Percentiles rank a stretch among this genome's conserved stretches.
phyloP scores from a whole-genome alignment of 306 rosid species.

The Heteromeles arbutifolia region DNA sequence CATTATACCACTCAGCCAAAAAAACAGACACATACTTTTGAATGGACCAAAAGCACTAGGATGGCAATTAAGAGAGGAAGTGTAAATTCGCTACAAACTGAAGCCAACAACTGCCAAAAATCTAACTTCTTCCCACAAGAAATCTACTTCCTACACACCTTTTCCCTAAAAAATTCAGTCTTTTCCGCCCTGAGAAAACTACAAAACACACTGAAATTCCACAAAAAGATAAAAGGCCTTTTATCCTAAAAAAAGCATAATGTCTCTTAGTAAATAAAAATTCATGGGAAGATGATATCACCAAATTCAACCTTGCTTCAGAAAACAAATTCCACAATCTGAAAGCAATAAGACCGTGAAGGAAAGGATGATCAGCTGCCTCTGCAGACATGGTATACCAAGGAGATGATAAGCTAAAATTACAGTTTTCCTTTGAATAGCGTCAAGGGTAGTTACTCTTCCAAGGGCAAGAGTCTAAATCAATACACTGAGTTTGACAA shows the following conservation, averaged over 20 bases:
- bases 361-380: conserved; percentile 1
- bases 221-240: not conserved
- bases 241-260: not conserved
- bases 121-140: not conserved
- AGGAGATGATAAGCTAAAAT: not conserved
- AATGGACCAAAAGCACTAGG: not conserved
- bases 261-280: not conserved
- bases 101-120: not conserved
- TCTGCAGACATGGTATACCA: not conserved
- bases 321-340: not conserved
- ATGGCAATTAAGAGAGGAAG: not conserved
- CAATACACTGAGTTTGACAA: not conserved
- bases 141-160: not conserved
- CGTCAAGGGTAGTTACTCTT: not conserved
- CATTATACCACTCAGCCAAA: not conserved
- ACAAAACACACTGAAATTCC: not conserved
- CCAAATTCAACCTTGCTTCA: not conserved
- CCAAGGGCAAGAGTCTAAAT: not conserved
- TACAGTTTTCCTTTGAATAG: not conserved
- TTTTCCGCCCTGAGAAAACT: not conserved
- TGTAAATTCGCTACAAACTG: not conserved
- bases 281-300: not conserved
- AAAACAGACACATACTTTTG: not conserved
- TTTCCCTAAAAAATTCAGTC: too few relatives aligned
- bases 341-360: not conserved